These are phyloP conservation scores for Beta macrorhiza DNA, from an alignment of 179 eudicot genomes.

Conservation along the genomic window DNA sequence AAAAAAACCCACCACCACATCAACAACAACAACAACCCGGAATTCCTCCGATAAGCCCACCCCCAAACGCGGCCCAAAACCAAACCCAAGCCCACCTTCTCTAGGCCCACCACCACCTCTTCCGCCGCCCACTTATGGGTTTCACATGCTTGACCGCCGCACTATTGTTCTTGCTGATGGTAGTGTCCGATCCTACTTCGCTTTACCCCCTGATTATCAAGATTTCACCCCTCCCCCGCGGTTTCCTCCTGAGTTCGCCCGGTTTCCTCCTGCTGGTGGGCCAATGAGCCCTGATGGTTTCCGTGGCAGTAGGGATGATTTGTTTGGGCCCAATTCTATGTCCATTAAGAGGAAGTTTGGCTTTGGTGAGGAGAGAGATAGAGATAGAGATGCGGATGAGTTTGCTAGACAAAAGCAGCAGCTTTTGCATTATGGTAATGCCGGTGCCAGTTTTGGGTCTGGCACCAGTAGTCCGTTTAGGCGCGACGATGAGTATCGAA, in stretches of 20 bases:
- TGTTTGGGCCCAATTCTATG: conserved; percentile 20
- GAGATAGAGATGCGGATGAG: conserved; percentile 39
- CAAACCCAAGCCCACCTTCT: conserved; percentile 5
- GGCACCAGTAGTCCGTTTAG: conserved; percentile 43
- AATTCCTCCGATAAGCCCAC: conserved; percentile 27
- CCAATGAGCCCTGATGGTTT: conserved; percentile 58
- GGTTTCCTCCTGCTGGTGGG: conserved; percentile 36
- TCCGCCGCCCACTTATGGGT: conserved; percentile 61
- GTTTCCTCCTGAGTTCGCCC: conserved; percentile 27
- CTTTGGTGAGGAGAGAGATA: conserved; percentile 25
- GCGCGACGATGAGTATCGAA: conserved; percentile 46
- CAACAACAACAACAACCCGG: neutral
- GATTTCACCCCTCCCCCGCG: conserved; percentile 45
- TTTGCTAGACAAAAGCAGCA: conserved; percentile 68
- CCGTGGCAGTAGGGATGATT: conserved; percentile 33
- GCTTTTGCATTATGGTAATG: conserved; percentile 71
- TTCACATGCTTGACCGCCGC: conserved; percentile 80
- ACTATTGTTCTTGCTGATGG: conserved; percentile 60
- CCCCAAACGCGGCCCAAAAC: conserved; percentile 25
- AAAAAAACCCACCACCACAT: conserved; percentile 28
- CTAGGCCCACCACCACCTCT: conserved; percentile 41
- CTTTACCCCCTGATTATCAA: conserved; percentile 72
- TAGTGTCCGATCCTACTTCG: conserved; percentile 64
- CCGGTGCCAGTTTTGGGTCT: conserved; percentile 31
- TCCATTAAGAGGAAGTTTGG: conserved; percentile 45